phyloP scores from a whole-genome alignment of 2,329 filamentous ascomycete species.

The Alternaria viburni region DNA sequence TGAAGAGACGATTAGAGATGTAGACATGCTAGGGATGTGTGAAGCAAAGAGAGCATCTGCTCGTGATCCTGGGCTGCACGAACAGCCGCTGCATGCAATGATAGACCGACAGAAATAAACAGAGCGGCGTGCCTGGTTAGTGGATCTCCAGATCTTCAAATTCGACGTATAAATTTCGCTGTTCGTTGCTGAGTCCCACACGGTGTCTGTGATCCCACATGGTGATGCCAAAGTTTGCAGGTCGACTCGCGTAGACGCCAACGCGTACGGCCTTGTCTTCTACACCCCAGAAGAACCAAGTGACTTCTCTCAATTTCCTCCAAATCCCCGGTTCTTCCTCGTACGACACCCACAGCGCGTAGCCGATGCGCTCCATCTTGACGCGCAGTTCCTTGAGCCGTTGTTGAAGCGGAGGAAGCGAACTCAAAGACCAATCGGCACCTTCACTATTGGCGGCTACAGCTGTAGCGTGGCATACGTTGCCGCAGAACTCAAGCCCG shows the following conservation, averaged over 20 bases:
- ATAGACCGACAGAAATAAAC: not conserved
- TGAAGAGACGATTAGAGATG: not conserved
- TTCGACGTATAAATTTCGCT: slow-evolving; percentile 48
- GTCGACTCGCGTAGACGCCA: slow-evolving; percentile 64
- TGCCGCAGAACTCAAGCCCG: slow-evolving; percentile 63
- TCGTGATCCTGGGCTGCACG: not conserved
- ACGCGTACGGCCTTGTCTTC: slow-evolving; percentile 65
- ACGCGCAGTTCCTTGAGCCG: slow-evolving; percentile 59
- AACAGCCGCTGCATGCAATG: not conserved
- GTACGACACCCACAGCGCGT: slow-evolving; percentile 65
- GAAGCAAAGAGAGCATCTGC: not conserved
- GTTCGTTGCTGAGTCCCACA: slow-evolving; percentile 28
- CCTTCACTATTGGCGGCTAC: slow-evolving; percentile 64
- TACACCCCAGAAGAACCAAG: slow-evolving; percentile 67
- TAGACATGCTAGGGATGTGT: not conserved
- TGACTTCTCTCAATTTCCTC: slow-evolving; percentile 66
- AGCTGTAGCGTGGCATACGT: slow-evolving; percentile 61
- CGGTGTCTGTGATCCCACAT: slow-evolving; percentile 43
- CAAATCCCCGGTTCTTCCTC: slow-evolving; percentile 54
- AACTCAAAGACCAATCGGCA: slow-evolving; percentile 63
- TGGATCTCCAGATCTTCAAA: slow-evolving; percentile 53
- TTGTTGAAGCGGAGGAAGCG: slow-evolving; percentile 52
- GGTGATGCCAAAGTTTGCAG: slow-evolving; percentile 54
- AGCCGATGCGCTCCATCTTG: slow-evolving; percentile 63
- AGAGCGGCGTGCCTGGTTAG: slow-evolving; percentile 11